Conservation (phyloP, 2,329 filamentous ascomycete species). For the Dothistroma septosporum region DNA sequence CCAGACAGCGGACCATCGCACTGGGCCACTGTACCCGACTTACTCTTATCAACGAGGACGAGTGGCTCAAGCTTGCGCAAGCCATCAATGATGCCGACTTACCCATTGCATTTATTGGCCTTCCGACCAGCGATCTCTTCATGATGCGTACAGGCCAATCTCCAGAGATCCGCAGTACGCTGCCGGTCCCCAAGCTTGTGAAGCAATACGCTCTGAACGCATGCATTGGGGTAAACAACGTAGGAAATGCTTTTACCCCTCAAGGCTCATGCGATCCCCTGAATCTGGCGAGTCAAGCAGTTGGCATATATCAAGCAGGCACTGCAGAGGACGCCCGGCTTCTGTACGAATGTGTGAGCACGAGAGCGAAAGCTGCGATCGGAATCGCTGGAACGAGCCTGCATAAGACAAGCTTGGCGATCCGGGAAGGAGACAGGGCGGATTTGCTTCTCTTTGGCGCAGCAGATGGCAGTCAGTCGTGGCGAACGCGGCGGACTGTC, state of each 20-base stretch:
- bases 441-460: slow-evolving; percentile 43
- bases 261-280: slow-evolving; percentile 65
- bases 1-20: slow-evolving; percentile 47
- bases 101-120: slow-evolving; percentile 62
- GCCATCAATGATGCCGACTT: slow-evolving; percentile 49
- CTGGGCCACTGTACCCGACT: slow-evolving; percentile 67
- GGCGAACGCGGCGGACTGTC: slow-evolving; percentile 42
- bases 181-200: slow-evolving; percentile 60
- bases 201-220: slow-evolving; percentile 54
- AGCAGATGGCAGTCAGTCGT: slow-evolving; percentile 30
- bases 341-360: slow-evolving; percentile 50
- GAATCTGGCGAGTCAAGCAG: slow-evolving; percentile 57
- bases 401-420: slow-evolving; percentile 27
- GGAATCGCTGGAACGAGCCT: slow-evolving; percentile 22
- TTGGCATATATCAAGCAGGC: slow-evolving; percentile 65
- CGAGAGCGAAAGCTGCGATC: slow-evolving; percentile 32
- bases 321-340: slow-evolving; percentile 56
- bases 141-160: slow-evolving; percentile 56
- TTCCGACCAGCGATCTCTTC: slow-evolving; percentile 67
- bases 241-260: slow-evolving; percentile 71
- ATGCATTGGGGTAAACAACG: slow-evolving; percentile 65
- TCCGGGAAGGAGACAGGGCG: slow-evolving; percentile 38
- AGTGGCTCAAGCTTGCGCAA: slow-evolving; percentile 49
- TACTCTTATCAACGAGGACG: slow-evolving; percentile 50
- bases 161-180: slow-evolving; percentile 51